A percentile compares a stretch with the other conserved stretches of the same genome.
Evolutionary conservation across 2,329 filamentous ascomycete species (phyloP).

Genomic region (Exophiala phaeomuriformis): DNA sequence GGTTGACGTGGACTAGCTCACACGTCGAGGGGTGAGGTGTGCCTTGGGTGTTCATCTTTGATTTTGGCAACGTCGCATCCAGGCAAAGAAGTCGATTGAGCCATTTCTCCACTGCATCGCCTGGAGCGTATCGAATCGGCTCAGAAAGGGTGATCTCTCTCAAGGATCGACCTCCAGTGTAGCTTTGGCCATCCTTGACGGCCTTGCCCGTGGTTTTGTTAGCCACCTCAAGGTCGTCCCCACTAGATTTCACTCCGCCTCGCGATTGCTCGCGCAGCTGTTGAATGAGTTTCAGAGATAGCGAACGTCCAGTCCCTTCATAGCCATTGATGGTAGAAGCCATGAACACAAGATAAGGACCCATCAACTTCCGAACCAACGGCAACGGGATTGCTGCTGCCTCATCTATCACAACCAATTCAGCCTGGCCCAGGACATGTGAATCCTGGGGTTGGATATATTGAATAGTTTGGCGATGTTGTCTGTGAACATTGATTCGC

Average conservation of each 20-base stretch:
- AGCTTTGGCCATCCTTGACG: slow-evolving; percentile 55
- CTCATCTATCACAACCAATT: slow-evolving; percentile 93
- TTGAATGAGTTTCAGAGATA: slow-evolving; percentile 94
- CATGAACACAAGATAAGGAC: slow-evolving; percentile 97
- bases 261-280: slow-evolving; percentile 90
- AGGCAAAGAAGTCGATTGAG: slow-evolving; percentile 89
- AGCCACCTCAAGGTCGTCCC: slow-evolving; percentile 58
- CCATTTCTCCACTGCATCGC: slow-evolving; percentile 92
- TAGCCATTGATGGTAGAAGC: slow-evolving; percentile 98
- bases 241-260: slow-evolving; percentile 49
- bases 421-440: slow-evolving; percentile 88
- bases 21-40: slow-evolving; percentile 88
- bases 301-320: slow-evolving; percentile 88
- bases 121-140: slow-evolving; percentile 87
- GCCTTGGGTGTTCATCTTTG: slow-evolving; percentile 64
- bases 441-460: slow-evolving; percentile 96
- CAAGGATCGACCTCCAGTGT: slow-evolving; percentile 65
- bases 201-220: slow-evolving; percentile 73
- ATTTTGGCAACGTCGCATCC: slow-evolving; percentile 79
- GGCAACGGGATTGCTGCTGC: slow-evolving; percentile 93
- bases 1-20: slow-evolving; percentile 87
- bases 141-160: slow-evolving; percentile 89
- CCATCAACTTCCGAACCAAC: slow-evolving; percentile 86
- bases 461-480: slow-evolving; percentile 95
- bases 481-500: slow-evolving; percentile 86